Conservation (phyloP, 2,329 filamentous ascomycete genomes). For the Aspergillus texensis region DNA sequence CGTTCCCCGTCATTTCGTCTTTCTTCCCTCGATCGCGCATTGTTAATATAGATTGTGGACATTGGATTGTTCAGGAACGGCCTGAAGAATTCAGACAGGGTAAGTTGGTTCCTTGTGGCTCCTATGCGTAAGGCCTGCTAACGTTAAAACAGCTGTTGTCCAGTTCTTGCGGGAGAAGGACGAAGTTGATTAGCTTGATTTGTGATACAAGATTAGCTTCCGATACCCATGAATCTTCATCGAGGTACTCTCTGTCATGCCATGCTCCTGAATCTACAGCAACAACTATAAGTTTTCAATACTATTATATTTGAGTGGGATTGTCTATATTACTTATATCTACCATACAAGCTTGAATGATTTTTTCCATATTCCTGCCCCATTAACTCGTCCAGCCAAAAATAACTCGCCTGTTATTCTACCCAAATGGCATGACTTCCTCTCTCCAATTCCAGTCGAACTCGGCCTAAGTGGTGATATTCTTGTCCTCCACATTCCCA, state of each 20-base stretch:
- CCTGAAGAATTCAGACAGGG: constrained; percentile 29
- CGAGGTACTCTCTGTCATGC: no score
- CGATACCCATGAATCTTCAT: neutral
- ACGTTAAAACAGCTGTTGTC: neutral
- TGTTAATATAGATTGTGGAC: constrained; percentile 34
- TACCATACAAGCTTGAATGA: neutral
- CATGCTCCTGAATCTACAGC: neutral
- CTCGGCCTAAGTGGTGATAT: neutral
- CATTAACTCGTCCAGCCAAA: neutral
- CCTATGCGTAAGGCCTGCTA: neutral
- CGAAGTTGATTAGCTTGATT: neutral
- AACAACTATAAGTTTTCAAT: neutral
- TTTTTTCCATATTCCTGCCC: neutral
- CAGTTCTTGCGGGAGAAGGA: neutral
- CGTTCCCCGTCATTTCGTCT: constrained; percentile 29
- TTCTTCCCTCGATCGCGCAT: constrained; percentile 34
- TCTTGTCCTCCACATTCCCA: neutral
- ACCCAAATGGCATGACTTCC: neutral
- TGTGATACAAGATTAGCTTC: neutral
- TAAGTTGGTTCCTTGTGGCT: neutral
- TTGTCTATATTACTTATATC: neutral
- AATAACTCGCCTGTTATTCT: neutral
- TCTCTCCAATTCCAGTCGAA: neutral
- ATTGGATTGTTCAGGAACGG: constrained; percentile 39
- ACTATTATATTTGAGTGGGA: neutral